phyloP scores from a whole-genome alignment of 768 basidiomycete genomes.

The Flagelloscypha sp. region DNA sequence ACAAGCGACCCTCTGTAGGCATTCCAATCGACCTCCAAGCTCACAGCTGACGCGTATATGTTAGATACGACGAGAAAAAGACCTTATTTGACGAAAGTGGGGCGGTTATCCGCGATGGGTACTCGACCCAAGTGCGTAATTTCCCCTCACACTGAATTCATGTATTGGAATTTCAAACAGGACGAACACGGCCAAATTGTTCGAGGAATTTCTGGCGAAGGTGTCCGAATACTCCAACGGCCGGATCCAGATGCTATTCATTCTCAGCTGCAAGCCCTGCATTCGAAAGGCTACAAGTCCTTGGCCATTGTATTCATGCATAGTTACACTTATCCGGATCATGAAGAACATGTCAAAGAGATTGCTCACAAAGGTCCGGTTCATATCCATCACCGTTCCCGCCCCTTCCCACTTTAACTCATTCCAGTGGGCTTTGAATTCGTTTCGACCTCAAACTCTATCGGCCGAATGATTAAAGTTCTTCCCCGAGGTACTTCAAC shows the following conservation, averaged over 20 bases:
- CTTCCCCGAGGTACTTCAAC: constrained; percentile 88
- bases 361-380: too few species aligned
- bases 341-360: constrained; percentile 65
- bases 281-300: constrained; percentile 77
- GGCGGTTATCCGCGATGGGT: too few species aligned
- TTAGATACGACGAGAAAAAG: constrained; percentile 67
- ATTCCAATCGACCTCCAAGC: too few species aligned
- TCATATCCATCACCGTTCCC: too few species aligned
- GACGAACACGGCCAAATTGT: too few species aligned
- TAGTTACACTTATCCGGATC: constrained; percentile 86
- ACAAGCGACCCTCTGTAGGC: constrained; percentile 87
- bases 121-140: too few species aligned
- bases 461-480: constrained; percentile 95
- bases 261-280: constrained; percentile 59
- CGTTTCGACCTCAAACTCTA: constrained; percentile 77
- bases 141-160: too few species aligned
- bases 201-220: constrained; percentile 79
- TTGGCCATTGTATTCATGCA: constrained; percentile 86
- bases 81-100: constrained; percentile 73
- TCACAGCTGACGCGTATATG: too few species aligned
- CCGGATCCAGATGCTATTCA: constrained; percentile 48
- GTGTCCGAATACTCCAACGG: constrained; percentile 52
- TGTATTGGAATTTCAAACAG: too few species aligned
- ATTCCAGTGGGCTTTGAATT: constrained; percentile 81
- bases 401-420: too few species aligned